Conservation (phyloP, 768 basidiomycete genomes). For the Leccinum variicolor region DNA sequence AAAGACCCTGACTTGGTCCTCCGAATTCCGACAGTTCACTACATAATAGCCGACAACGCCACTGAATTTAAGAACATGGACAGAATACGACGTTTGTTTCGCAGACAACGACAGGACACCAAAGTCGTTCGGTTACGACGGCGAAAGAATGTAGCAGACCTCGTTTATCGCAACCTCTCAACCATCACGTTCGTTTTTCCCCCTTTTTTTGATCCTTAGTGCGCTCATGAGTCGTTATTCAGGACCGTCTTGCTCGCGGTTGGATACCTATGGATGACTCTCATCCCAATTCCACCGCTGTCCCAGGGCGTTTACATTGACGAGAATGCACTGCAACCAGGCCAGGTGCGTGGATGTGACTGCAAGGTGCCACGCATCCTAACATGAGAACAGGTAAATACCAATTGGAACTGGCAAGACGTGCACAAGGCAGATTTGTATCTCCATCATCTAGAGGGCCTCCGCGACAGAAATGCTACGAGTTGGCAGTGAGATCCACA, state of each 20-base stretch:
- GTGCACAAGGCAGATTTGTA: slow-evolving; percentile 86
- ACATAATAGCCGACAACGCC: neutral
- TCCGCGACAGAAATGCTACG: slow-evolving; percentile 62
- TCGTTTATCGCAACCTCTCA: slow-evolving; percentile 34
- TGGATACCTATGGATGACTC: slow-evolving; percentile 84
- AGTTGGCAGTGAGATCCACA: slow-evolving; percentile 62
- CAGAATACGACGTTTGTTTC: slow-evolving; percentile 17
- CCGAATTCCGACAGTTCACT: slow-evolving; percentile 24
- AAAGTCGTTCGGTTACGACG: slow-evolving; percentile 45
- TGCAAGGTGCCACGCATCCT: neutral
- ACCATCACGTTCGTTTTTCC: slow-evolving; percentile 26
- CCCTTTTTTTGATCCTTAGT: neutral
- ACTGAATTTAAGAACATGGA: slow-evolving; percentile 19
- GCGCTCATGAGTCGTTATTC: neutral
- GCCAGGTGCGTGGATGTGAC: slow-evolving; percentile 53
- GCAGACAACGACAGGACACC: slow-evolving; percentile 22
- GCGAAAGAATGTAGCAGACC: slow-evolving; percentile 35
- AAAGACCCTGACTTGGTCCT: slow-evolving; percentile 14
- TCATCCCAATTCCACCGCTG: slow-evolving; percentile 64
- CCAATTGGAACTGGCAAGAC: slow-evolving; percentile 89
- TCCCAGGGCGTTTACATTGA: slow-evolving; percentile 79
- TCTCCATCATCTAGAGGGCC: slow-evolving; percentile 61
- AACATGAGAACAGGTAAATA: slow-evolving; percentile 65
- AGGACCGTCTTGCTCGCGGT: slow-evolving; percentile 57
- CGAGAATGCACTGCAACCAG: slow-evolving; percentile 94